Evolutionary conservation across 768 basidiomycete genomes (phyloP).

Genomic region (Exsudoporus frostii): DNA sequence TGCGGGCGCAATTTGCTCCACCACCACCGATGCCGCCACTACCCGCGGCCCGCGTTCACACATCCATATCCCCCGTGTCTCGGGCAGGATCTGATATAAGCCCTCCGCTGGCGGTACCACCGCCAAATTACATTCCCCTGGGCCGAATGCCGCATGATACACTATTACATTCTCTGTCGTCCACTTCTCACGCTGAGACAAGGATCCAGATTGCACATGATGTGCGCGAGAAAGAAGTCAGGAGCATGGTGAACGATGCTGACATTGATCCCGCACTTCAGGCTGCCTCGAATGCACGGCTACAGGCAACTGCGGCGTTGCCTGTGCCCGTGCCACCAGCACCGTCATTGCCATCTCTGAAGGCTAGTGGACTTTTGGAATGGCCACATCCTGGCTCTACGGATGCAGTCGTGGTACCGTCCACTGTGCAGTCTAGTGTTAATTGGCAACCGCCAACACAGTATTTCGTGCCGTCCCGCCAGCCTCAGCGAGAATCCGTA

Average conservation of each 20-base stretch:
- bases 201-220: conserved; percentile 22
- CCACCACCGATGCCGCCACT: conserved; percentile 32
- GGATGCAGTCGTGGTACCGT: conserved; percentile 16
- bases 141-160: conserved; percentile 38
- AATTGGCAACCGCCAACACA: conserved; percentile 26
- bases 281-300: conserved; percentile 17
- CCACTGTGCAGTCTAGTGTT: conserved; percentile 8
- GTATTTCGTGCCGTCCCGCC: conserved; percentile 19
- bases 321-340: conserved; percentile 8
- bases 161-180: conserved; percentile 27
- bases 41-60: conserved; percentile 22
- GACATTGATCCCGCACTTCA: conserved; percentile 35
- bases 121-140: conserved; percentile 31
- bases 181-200: conserved; percentile 15
- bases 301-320: conserved; percentile 16
- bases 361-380: conserved; percentile 70
- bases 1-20: conserved; percentile 15
- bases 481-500: conserved; percentile 17
- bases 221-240: conserved; percentile 25
- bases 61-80: conserved; percentile 20
- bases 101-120: conserved; percentile 16
- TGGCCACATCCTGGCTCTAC: conserved; percentile 44
- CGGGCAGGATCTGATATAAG: conserved; percentile 20
- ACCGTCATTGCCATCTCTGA: conserved; percentile 68
- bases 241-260: conserved; percentile 23